A percentile compares a stretch with the other conserved stretches of the same genome.
These are phyloP conservation scores for Komagataella mondaviorum DNA, from an alignment of 805 yeast genomes.

Conservation along the genomic window DNA sequence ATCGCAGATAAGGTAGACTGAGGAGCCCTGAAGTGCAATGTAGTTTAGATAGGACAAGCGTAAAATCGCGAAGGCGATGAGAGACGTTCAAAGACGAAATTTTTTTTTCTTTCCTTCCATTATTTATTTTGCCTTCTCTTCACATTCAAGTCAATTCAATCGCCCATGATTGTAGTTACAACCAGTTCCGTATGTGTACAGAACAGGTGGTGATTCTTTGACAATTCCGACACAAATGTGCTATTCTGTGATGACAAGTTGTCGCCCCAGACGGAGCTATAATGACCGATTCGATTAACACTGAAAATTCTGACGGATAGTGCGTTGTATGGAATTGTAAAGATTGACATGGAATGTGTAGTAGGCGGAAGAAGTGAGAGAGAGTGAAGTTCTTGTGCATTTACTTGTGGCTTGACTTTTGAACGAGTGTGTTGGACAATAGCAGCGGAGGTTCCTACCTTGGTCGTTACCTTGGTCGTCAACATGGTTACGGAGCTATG, in stretches of 20 bases:
- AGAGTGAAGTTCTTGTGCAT: neutral
- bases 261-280: constrained; percentile 71
- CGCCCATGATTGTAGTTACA: neutral
- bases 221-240: neutral
- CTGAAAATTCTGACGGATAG: constrained; percentile 47
- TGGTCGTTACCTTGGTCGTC: too few species aligned
- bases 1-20: constrained; percentile 9
- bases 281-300: constrained; percentile 59
- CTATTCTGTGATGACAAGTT: constrained; percentile 40
- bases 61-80: neutral
- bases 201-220: neutral
- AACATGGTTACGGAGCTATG: too few species aligned
- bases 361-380: neutral
- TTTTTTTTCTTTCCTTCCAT: neutral
- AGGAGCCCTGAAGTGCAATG: neutral
- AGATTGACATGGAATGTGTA: neutral
- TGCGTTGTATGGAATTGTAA: neutral
- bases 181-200: neutral
- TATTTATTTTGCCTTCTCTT: neutral
- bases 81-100: neutral
- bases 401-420: neutral
- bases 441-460: too few species aligned
- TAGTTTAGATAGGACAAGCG: neutral
- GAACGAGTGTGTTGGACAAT: too few species aligned
- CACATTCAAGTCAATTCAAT: neutral